These are phyloP conservation scores for Oldenlandia corymbosa DNA, from an alignment of 257 asterid genomes.

Conservation along the genomic window DNA sequence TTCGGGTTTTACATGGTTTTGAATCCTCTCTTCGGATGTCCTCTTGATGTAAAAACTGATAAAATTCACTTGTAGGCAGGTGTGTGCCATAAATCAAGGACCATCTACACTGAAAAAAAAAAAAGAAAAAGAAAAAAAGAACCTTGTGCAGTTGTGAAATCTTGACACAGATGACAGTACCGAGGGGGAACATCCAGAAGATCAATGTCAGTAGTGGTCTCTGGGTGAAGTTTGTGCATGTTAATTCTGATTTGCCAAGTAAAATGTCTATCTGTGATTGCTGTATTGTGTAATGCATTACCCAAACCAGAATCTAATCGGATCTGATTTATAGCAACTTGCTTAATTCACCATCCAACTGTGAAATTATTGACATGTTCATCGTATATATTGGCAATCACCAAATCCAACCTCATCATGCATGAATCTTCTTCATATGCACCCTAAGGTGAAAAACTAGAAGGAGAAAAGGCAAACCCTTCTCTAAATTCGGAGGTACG, in stretches of 20 bases:
- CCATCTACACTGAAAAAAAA: too few relatives aligned
- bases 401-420: conserved; percentile 1
- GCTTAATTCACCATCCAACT: neutral
- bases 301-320: neutral
- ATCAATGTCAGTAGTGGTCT: conserved; percentile 4
- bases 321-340: conserved; percentile 9
- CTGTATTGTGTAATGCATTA: neutral
- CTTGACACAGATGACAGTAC: neutral
- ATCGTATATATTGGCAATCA: neutral
- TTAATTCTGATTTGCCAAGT: conserved; percentile 5
- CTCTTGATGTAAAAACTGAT: neutral
- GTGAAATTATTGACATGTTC: too few relatives aligned
- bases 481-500: neutral
- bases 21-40: too few relatives aligned
- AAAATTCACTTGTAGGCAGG: neutral
- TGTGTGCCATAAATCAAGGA: neutral
- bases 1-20: too few relatives aligned
- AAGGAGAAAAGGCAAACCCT: neutral
- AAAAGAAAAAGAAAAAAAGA: too few relatives aligned
- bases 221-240: conserved; percentile 1
- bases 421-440: conserved; percentile 10
- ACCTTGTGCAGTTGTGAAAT: too few relatives aligned
- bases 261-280: neutral
- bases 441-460: neutral
- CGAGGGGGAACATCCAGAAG: neutral